Conservation (phyloP, 139 green algal genomes). For the Chlorella ohadii region DNA sequence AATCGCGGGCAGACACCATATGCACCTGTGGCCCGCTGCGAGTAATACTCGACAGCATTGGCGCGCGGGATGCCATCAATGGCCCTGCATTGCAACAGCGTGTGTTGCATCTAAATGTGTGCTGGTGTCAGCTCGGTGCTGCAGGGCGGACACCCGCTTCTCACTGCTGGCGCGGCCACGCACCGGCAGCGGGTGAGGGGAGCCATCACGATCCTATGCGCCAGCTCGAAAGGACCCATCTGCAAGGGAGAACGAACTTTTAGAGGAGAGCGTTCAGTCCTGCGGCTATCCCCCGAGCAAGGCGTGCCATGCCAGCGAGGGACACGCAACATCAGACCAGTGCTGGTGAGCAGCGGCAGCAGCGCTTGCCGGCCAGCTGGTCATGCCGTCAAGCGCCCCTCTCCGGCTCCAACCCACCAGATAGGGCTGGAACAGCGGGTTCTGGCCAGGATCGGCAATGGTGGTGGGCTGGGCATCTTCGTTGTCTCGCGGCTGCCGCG, state of each 20-base stretch:
- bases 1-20: neutral
- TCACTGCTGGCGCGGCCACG: too few species aligned
- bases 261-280: too few species aligned
- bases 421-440: slow-evolving; percentile 5
- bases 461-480: neutral
- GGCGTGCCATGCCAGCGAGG: too few species aligned
- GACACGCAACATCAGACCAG: too few species aligned
- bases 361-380: too few species aligned
- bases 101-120: too few species aligned
- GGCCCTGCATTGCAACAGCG: slow-evolving; percentile 17
- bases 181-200: slow-evolving; percentile 57
- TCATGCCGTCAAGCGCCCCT: neutral
- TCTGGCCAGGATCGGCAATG: neutral
- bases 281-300: too few species aligned
- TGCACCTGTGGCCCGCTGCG: neutral
- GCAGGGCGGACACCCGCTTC: too few species aligned
- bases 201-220: neutral
- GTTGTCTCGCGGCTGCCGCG: neutral
- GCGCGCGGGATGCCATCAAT: slow-evolving; percentile 48
- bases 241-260: neutral
- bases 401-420: neutral
- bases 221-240: slow-evolving; percentile 12
- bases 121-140: too few species aligned
- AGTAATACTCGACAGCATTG: neutral
- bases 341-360: too few species aligned